phyloP scores from a whole-genome alignment of 768 basidiomycete genomes.

The Mrakia blollopis region DNA sequence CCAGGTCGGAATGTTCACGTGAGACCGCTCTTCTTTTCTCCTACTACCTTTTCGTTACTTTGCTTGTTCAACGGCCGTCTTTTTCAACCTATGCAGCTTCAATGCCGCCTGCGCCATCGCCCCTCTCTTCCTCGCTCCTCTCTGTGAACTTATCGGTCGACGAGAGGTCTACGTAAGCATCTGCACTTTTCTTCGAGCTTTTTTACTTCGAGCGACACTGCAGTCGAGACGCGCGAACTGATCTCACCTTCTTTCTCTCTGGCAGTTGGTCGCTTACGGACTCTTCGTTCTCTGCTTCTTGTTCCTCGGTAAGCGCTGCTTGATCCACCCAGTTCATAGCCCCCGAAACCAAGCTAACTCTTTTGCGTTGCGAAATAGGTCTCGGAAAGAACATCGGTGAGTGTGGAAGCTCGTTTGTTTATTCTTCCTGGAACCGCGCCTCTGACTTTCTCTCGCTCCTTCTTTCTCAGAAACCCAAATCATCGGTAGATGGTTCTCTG shows the following conservation, averaged over 20 bases:
- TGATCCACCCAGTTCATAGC: too few species aligned
- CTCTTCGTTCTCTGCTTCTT: conserved; percentile 37
- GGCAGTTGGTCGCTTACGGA: conserved; percentile 17
- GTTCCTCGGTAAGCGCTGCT: conserved; percentile 29
- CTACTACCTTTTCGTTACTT: too few species aligned
- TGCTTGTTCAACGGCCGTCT: too few species aligned
- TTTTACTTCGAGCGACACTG: too few species aligned
- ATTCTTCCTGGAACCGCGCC: too few species aligned
- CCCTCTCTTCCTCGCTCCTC: conserved; percentile 22
- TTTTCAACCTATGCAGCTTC: conserved; percentile 20
- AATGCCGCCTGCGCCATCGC: conserved; percentile 15
- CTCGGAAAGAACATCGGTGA: conserved; percentile 18
- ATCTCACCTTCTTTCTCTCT: too few species aligned
- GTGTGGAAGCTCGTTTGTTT: too few species aligned
- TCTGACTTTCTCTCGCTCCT: too few species aligned
- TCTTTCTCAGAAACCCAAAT: conserved; percentile 17
- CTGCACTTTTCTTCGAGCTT: too few species aligned
- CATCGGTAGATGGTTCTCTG: conserved; percentile 34
- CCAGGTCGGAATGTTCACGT: conserved; percentile 36
- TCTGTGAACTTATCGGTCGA: conserved; percentile 31
- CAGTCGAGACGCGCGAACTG: too few species aligned
- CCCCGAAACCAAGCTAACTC: not conserved
- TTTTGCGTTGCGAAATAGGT: not conserved
- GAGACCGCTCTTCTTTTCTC: not conserved
- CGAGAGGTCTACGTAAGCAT: conserved; percentile 22